phyloP scores from a whole-genome alignment of 73 alveolate species.

The Tetrahymena malaccensis region DNA sequence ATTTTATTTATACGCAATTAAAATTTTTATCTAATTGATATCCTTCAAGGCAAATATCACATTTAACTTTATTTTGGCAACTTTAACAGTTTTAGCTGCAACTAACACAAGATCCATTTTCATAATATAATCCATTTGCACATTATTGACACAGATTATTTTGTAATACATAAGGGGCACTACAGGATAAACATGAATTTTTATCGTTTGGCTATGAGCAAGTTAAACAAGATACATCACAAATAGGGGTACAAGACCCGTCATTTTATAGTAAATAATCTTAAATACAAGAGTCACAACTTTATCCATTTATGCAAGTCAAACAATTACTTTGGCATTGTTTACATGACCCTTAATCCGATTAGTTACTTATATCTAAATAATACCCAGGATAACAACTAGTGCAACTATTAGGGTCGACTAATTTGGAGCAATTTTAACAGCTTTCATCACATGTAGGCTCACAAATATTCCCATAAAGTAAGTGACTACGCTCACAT shows the following conservation, averaged over 20 bases:
- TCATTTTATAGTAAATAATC: background rate
- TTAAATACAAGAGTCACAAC: background rate
- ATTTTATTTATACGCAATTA: background rate
- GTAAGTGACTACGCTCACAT: background rate
- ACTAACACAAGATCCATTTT: background rate
- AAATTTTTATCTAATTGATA: background rate
- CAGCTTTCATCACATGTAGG: background rate
- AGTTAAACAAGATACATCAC: background rate
- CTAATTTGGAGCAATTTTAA: background rate
- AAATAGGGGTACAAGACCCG: background rate
- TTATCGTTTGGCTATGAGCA: background rate
- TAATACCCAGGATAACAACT: background rate
- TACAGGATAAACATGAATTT: background rate
- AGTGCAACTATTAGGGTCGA: background rate
- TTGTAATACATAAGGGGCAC: background rate
- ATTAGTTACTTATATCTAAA: background rate
- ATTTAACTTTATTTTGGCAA: background rate
- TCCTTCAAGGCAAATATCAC: background rate
- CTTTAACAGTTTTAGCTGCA: background rate
- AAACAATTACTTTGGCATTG: background rate
- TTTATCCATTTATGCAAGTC: background rate
- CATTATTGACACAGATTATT: background rate
- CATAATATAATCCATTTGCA: background rate
- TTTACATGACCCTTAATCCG: background rate
- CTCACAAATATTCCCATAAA: background rate